Evolutionary conservation across 208 protist genomes (phyloP).

Genomic region (Wallacemonas sp.): DNA sequence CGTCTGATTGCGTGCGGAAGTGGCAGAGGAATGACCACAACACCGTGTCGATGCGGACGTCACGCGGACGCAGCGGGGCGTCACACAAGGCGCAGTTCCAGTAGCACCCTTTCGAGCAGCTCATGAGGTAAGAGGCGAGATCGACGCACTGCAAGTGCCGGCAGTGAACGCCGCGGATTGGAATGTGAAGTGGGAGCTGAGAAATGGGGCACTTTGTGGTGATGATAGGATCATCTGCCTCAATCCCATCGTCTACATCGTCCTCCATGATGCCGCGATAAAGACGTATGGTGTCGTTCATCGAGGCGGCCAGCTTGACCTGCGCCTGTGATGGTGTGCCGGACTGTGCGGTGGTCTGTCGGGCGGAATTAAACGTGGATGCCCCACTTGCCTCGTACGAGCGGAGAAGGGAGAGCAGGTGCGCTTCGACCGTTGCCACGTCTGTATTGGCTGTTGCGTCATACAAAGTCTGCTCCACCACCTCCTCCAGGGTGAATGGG

Average conservation of each 20-base stretch:
- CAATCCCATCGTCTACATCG: constrained; percentile 58
- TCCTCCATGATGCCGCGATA: constrained; percentile 38
- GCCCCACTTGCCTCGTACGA: not conserved
- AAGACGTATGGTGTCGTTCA: constrained; percentile 18
- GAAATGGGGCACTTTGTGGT: constrained; percentile 81
- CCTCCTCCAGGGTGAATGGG: constrained; percentile 47
- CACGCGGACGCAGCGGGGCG: constrained; percentile 41
- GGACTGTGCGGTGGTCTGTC: not conserved
- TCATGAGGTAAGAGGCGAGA: constrained; percentile 58
- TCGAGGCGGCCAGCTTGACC: not conserved
- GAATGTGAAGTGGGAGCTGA: constrained; percentile 63
- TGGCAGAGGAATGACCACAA: constrained; percentile 55
- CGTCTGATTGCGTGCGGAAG: constrained; percentile 1
- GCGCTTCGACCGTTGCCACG: constrained; percentile 9
- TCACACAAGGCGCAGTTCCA: constrained; percentile 90
- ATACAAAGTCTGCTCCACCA: constrained; percentile 44
- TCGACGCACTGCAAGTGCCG: constrained; percentile 84
- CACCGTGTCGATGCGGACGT: constrained; percentile 68
- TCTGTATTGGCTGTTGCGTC: constrained; percentile 16
- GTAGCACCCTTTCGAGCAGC: constrained; percentile 66
- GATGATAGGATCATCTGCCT: constrained; percentile 68
- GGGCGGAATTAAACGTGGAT: not conserved
- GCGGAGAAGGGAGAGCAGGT: constrained; percentile 16
- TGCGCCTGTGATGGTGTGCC: not conserved
- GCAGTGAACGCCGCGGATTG: constrained; percentile 66